Conservation (phyloP, 2,329 filamentous ascomycete genomes). For the Raffaelea albimanens region DNA sequence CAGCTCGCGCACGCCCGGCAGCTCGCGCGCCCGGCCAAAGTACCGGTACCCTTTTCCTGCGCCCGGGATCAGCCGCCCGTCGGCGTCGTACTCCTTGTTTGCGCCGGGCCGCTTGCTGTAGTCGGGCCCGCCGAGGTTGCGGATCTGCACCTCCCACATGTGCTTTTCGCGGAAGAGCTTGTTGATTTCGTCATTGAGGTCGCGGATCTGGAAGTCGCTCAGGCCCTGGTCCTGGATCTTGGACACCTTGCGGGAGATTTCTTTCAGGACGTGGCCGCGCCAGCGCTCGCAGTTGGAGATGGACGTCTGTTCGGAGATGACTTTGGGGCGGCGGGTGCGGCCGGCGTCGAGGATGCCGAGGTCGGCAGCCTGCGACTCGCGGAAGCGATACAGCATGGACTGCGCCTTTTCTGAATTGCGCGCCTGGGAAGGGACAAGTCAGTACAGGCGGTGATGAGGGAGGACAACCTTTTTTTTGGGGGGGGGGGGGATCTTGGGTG, state of each 20-base stretch:
- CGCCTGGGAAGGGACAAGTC: slow-evolving; percentile 43
- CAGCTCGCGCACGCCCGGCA: slow-evolving; percentile 93
- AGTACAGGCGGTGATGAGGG: slow-evolving; percentile 6
- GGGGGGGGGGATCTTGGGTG: no score
- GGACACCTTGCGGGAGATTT: slow-evolving; percentile 93
- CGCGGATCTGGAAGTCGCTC: slow-evolving; percentile 94
- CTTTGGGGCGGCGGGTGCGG: slow-evolving; percentile 79
- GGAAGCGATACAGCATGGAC: slow-evolving; percentile 99
- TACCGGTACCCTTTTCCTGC: slow-evolving; percentile 75
- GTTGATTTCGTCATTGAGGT: slow-evolving; percentile 99
- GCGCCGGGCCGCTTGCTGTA: slow-evolving; percentile 62
- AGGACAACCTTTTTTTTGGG: no score
- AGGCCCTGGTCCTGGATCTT: slow-evolving; percentile 86
- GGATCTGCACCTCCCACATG: slow-evolving; percentile 97
- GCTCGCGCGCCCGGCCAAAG: slow-evolving; percentile 75
- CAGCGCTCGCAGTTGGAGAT: slow-evolving; percentile 93
- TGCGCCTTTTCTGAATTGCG: slow-evolving; percentile 98
- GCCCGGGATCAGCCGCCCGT: slow-evolving; percentile 59
- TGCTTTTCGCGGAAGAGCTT: slow-evolving; percentile 98
- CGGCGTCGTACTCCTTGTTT: slow-evolving; percentile 59
- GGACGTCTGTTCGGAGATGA: slow-evolving; percentile 75
- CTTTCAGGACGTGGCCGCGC: slow-evolving; percentile 94
- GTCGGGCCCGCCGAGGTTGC: slow-evolving; percentile 91
- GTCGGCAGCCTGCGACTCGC: slow-evolving; percentile 91
- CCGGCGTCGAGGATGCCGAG: slow-evolving; percentile 92